Conservation (phyloP, 2,329 filamentous ascomycete genomes). For the Clonostachys rhizophaga region DNA sequence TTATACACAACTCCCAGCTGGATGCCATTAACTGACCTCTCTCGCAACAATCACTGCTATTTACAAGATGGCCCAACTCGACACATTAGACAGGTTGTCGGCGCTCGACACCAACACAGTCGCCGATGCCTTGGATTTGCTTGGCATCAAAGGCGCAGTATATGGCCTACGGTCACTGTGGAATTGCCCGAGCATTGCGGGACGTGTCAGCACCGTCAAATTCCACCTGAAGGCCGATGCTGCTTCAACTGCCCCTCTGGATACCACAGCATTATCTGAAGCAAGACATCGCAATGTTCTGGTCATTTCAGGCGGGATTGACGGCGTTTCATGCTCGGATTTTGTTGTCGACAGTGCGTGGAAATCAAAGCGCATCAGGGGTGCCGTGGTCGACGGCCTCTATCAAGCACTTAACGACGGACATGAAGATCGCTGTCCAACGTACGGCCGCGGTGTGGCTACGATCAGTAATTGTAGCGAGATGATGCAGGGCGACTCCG, state of each 20-base stretch:
- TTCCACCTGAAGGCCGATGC: conserved; percentile 6
- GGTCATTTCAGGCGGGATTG: conserved; percentile 6
- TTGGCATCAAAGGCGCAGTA: conserved; percentile 7
- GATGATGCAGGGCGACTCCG: conserved; percentile 15
- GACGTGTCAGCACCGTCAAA: conserved; percentile 9
- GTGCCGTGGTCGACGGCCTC: conserved; percentile 22
- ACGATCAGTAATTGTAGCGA: conserved; percentile 22
- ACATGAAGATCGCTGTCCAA: conserved; percentile 19
- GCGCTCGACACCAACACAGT: conserved; percentile 10
- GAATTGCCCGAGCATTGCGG: conserved; percentile 10
- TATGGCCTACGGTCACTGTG: conserved; percentile 9
- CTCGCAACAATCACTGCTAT: too few species aligned
- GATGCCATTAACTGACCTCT: too few species aligned
- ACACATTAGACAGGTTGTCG: conserved; percentile 5
- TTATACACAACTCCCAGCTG: too few species aligned
- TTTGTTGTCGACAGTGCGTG: conserved; percentile 11
- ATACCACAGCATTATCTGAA: neutral
- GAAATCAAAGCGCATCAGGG: conserved; percentile 14
- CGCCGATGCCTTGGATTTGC: conserved; percentile 11
- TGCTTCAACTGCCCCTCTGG: neutral
- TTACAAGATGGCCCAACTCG: neutral
- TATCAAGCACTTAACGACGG: conserved; percentile 23
- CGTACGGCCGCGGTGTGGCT: conserved; percentile 19
- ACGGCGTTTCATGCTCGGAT: conserved; percentile 9
- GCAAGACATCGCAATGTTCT: too few species aligned